phyloP scores from a whole-genome alignment of 2,329 filamentous ascomycete species.

The Diaporthe citri region DNA sequence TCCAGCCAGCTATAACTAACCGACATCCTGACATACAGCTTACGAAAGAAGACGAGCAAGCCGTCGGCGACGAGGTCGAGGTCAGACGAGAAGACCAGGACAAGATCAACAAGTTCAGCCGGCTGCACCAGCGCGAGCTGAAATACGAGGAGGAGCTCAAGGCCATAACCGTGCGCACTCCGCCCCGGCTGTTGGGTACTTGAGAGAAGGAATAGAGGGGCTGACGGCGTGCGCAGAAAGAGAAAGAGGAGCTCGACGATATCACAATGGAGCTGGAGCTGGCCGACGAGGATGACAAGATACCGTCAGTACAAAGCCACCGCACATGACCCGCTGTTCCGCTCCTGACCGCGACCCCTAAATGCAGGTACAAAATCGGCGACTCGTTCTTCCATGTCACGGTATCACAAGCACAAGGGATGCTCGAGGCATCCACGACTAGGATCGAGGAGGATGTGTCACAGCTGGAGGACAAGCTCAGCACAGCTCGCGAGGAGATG shows the following conservation, averaged over 20 bases:
- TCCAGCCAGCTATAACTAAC: conserved; percentile 37
- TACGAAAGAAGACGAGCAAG: conserved; percentile 90
- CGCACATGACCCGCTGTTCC: not conserved
- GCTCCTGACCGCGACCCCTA: not conserved
- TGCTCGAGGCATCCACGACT: conserved; percentile 79
- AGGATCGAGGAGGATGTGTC: conserved; percentile 83
- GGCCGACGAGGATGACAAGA: conserved; percentile 92
- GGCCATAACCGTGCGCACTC: conserved; percentile 76
- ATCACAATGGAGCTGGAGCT: conserved; percentile 92
- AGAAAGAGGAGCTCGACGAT: conserved; percentile 98
- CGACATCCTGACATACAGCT: conserved; percentile 68
- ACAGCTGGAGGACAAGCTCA: conserved; percentile 81
- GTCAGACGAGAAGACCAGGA: conserved; percentile 98
- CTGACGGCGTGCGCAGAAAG: conserved; percentile 74
- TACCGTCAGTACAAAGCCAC: conserved; percentile 74
- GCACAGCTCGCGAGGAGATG: conserved; percentile 86
- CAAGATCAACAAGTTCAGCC: conserved; percentile 98
- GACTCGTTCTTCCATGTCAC: conserved; percentile 94
- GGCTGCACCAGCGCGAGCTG: conserved; percentile 88
- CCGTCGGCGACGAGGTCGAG: conserved; percentile 84
- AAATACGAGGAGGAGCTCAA: conserved; percentile 84
- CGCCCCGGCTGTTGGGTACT: no score
- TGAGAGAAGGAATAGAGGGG: not conserved
- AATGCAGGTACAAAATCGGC: conserved; percentile 89
- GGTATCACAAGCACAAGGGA: conserved; percentile 85